These are phyloP conservation scores for Stereum hirsutum DNA, from an alignment of 1,284 basidiomycete species.

Conservation along the genomic window DNA sequence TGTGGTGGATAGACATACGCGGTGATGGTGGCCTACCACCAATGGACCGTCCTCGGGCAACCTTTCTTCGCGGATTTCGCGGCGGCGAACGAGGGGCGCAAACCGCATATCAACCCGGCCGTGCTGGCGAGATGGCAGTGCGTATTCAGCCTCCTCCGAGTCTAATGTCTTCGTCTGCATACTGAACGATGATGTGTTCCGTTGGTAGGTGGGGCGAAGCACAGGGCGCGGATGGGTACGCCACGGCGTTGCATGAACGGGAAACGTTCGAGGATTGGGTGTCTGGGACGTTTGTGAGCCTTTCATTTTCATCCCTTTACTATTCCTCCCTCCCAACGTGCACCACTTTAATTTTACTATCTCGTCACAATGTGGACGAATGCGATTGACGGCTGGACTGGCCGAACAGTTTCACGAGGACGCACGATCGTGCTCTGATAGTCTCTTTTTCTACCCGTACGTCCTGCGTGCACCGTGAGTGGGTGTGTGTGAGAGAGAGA, in stretches of 20 bases:
- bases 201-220: not conserved
- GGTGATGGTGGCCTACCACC: slow-evolving; percentile 25
- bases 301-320: no score
- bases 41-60: slow-evolving; percentile 25
- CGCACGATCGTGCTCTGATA: slow-evolving; percentile 24
- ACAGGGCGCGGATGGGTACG: slow-evolving; percentile 12
- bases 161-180: no score
- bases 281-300: slow-evolving; percentile 19
- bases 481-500: no score
- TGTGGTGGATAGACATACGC: slow-evolving; percentile 22
- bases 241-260: slow-evolving; percentile 18
- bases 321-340: no score
- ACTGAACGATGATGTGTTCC: slow-evolving; percentile 13
- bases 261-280: slow-evolving; percentile 28
- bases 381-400: not conserved
- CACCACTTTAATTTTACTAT: no score
- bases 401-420: slow-evolving; percentile 11
- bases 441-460: slow-evolving; percentile 25
- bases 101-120: slow-evolving; percentile 29
- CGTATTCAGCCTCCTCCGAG: no score
- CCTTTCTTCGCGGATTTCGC: slow-evolving; percentile 29
- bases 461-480: no score
- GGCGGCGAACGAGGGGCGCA: slow-evolving; percentile 24
- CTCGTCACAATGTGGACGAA: not conserved
- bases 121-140: slow-evolving; percentile 27